A percentile compares a stretch with the other conserved stretches of the same genome.
Conservation (phyloP, 1,284 basidiomycete genomes). For the Rhizoctonia solani region DNA sequence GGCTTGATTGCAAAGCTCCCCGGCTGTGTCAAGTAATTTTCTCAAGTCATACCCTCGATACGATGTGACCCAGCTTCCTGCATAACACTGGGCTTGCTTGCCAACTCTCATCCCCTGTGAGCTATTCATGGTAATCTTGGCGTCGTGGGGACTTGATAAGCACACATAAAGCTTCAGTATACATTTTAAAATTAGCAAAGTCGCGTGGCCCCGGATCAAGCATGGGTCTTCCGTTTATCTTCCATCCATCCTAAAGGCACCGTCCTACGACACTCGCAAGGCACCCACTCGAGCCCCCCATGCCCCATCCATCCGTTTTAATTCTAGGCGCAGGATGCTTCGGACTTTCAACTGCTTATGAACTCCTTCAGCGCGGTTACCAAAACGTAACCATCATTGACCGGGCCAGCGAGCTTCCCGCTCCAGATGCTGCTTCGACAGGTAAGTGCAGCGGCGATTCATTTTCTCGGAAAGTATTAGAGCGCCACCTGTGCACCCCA, state of each 20-base stretch:
- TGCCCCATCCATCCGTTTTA: conserved; percentile 50
- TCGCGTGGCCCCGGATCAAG: conserved; percentile 2
- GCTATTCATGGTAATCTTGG: no score
- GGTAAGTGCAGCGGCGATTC: conserved; percentile 2
- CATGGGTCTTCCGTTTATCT: background rate
- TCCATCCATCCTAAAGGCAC: background rate
- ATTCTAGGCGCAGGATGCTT: conserved; percentile 87
- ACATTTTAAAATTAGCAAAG: background rate
- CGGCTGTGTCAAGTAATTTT: no score
- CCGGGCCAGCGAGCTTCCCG: conserved; percentile 64
- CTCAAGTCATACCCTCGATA: no score
- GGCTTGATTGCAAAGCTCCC: no score
- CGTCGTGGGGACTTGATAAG: no score
- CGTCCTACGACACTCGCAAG: background rate
- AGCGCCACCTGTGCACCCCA: background rate
- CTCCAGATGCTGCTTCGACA: conserved; percentile 77
- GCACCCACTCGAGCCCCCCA: background rate
- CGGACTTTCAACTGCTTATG: conserved; percentile 80
- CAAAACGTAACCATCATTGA: conserved; percentile 73
- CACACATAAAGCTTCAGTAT: background rate
- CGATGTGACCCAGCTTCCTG: no score
- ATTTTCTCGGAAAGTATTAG: background rate
- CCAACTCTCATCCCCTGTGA: no score
- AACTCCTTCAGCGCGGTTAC: conserved; percentile 71
- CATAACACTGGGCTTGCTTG: no score